Evolutionary conservation across 495 filamentous ascomycete species (phyloP).

Genomic region (Polyplosphaeria fusca): DNA sequence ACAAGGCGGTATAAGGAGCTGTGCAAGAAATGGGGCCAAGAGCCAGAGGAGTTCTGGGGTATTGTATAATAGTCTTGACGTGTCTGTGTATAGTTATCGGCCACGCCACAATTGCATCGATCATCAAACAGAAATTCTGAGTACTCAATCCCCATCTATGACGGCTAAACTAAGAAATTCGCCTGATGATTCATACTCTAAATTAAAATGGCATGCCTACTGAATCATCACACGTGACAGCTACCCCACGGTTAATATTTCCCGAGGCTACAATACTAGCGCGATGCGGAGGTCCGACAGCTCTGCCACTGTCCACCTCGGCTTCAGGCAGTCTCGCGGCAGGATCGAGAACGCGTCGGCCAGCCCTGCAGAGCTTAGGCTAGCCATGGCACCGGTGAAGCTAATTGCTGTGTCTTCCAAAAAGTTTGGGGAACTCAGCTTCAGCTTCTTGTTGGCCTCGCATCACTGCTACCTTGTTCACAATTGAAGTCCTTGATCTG

Average conservation of each 20-base stretch:
- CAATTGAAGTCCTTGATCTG: no score
- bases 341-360: neutral
- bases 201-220: no score
- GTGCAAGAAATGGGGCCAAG: conserved; percentile 38
- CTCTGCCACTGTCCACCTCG: conserved; percentile 13
- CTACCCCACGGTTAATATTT: conserved; percentile 15
- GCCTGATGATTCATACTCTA: no score
- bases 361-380: neutral
- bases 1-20: conserved; percentile 38
- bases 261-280: conserved; percentile 14
- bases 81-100: no score
- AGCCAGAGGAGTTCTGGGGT: conserved; percentile 31
- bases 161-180: no score
- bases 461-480: no score
- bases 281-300: conserved; percentile 8
- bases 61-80: conserved; percentile 13
- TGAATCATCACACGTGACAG: conserved; percentile 5
- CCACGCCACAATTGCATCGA: no score
- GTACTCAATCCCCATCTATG: no score
- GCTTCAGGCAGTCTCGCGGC: conserved; percentile 11
- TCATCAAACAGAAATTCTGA: no score
- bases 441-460: no score
- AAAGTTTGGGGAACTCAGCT: no score
- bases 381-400: neutral
- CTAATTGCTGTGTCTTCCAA: neutral